Evolutionary conservation across 2,329 filamentous ascomycete genomes (phyloP).

Genomic region (Scytalidium sp.): DNA sequence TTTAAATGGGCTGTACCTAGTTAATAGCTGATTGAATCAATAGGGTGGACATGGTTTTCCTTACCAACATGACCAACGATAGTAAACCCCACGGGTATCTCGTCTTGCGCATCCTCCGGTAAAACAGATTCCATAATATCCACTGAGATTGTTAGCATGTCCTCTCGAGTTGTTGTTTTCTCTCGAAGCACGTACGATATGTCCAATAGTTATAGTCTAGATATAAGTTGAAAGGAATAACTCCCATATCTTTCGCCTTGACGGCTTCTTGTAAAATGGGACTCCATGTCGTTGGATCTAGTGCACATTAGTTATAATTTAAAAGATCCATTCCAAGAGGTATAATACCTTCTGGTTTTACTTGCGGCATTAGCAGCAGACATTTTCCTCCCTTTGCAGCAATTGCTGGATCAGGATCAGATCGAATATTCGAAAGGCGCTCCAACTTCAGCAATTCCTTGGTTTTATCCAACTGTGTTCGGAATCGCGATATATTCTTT

Average conservation of each 20-base stretch:
- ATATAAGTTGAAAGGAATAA: slow-evolving; percentile 73
- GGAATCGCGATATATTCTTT: slow-evolving; percentile 70
- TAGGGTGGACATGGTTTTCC: slow-evolving; percentile 22
- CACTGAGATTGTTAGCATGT: slow-evolving; percentile 11
- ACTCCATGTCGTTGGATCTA: slow-evolving; percentile 75
- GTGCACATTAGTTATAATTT: slow-evolving; percentile 6
- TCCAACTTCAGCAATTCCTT: slow-evolving; percentile 65
- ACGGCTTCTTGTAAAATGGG: slow-evolving; percentile 65
- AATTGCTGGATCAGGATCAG: slow-evolving; percentile 56
- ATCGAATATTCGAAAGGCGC: slow-evolving; percentile 59
- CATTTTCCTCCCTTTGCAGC: slow-evolving; percentile 58
- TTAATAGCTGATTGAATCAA: slow-evolving; percentile 15
- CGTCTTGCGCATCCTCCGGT: slow-evolving; percentile 74
- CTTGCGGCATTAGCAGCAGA: slow-evolving; percentile 53
- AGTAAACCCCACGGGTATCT: slow-evolving; percentile 83
- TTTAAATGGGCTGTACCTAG: slow-evolving; percentile 73
- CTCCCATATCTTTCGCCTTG: slow-evolving; percentile 61
- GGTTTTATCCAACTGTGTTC: slow-evolving; percentile 62
- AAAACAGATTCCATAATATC: slow-evolving; percentile 83
- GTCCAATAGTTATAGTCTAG: slow-evolving; percentile 86
- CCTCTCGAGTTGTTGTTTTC: slow-evolving; percentile 5
- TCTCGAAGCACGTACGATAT: slow-evolving; percentile 57
- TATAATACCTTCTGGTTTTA: slow-evolving; percentile 50
- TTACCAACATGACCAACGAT: slow-evolving; percentile 81
- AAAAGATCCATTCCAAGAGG: slow-evolving; percentile 1